Evolutionary conservation across 805 yeast genomes (phyloP), one percentile per base, ranked within the genome.

Genomic region (Suhomyces faveliae): DNA sequence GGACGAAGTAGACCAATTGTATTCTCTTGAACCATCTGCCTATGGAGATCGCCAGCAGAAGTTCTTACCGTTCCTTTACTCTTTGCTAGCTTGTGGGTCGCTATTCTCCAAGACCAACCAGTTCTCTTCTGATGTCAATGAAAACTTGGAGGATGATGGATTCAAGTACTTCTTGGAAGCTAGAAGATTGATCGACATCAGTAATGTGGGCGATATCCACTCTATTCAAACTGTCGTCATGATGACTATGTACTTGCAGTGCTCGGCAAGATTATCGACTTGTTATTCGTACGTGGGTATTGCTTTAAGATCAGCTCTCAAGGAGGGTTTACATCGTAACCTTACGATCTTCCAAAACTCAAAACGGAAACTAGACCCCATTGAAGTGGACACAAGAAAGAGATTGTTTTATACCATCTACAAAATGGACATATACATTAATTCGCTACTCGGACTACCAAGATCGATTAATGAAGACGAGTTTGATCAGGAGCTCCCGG

Each of bases 231-330:
- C 96, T 0, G 78, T 89, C 47, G 89, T 90, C 27, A 88, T 89
- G 91, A 74, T 90, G 77, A 84, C 88, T 19, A 74, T 89, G 53
- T 90, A 88, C 65, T 68, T 90, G 42, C 96, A 90, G 66, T 89
- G 96, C 60, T 85, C 95, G 3, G 96, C 96, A 0, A 76, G 94
- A 53, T 71, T 90, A 48, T 84, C 92, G 0, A 86, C 95, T 0
- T 89, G 96, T 63, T 89, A 90, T 63, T 84, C 95, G 0, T 90
- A 89, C 63, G 87, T 89, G 52, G 96, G 97, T 6, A 84, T 89
- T 45, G 97, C 96, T 0, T 66, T 89, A 41, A 71, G 96, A 60
- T 82, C 91, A 20, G 92, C 96, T 0, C 64, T 89, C 40, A 78
- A 90, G 54, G 89, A 88, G 55, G 96, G 96, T 0, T 69, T 89